These are phyloP conservation scores for Schizochytrium sp. DNA, from an alignment of 108 stramenopile species.

Conservation along the genomic window DNA sequence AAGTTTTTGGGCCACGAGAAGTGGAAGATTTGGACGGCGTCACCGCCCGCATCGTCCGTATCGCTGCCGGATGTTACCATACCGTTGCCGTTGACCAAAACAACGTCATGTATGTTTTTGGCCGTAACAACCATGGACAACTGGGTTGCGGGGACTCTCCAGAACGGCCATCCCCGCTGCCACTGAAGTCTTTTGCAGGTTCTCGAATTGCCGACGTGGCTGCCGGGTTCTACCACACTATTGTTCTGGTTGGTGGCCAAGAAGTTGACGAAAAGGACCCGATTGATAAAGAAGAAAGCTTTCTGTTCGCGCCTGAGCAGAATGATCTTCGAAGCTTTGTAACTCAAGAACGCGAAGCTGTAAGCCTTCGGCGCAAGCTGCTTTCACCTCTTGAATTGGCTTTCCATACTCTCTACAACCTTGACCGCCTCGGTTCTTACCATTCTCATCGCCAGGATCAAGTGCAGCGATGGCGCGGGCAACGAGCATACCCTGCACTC, in stretches of 20 bases:
- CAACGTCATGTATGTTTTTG: conserved; percentile 76
- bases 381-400: conserved; percentile 27
- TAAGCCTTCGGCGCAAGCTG: not conserved
- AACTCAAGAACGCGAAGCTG: not conserved
- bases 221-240: conserved; percentile 79
- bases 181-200: conserved; percentile 73
- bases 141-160: conserved; percentile 76
- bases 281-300: conserved; percentile 21
- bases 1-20: conserved; percentile 28
- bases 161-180: conserved; percentile 72
- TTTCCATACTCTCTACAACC: not conserved
- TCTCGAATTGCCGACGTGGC: conserved; percentile 74
- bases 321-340: conserved; percentile 21
- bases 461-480: conserved; percentile 32
- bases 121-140: conserved; percentile 78
- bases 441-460: conserved; percentile 27
- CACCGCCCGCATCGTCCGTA: conserved; percentile 47
- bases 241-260: conserved; percentile 66
- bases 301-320: conserved; percentile 20
- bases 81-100: conserved; percentile 69
- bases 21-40: conserved; percentile 62
- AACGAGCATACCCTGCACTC: conserved; percentile 8
- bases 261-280: conserved; percentile 50
- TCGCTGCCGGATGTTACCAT: conserved; percentile 75
- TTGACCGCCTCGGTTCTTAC: conserved; percentile 25